A percentile compares a stretch with the other conserved stretches of the same genome.
Evolutionary conservation across 1,284 basidiomycete genomes (phyloP).

Genomic region (Gymnopus androsaceus): DNA sequence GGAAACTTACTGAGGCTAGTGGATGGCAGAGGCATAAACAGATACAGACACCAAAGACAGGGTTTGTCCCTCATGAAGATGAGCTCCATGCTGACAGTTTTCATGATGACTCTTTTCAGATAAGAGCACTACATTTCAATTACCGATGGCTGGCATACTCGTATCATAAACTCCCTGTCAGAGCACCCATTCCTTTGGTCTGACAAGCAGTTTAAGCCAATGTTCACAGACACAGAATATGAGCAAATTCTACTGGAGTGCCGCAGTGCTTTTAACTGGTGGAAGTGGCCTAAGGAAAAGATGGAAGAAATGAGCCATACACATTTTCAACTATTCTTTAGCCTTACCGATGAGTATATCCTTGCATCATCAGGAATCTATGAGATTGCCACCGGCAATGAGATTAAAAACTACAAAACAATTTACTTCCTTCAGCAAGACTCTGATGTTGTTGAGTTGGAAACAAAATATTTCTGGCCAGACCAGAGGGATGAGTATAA

Average conservation of each 20-base stretch:
- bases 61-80: neutral
- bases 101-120: neutral
- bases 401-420: neutral
- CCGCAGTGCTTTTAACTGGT: neutral
- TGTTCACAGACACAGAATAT: no score
- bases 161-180: neutral
- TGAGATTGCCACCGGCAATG: neutral
- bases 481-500: neutral
- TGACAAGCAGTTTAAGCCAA: neutral
- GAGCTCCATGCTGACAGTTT: neutral
- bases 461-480: neutral
- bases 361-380: neutral
- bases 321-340: constrained; percentile 1
- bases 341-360: neutral
- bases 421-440: neutral
- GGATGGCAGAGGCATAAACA: neutral
- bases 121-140: neutral
- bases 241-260: neutral
- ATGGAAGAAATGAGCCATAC: neutral
- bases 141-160: neutral
- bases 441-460: neutral
- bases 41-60: neutral
- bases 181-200: neutral
- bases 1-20: neutral
- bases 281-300: neutral